phyloP scores from a whole-genome alignment of 345 rosid genomes.

The Populus tremula region DNA sequence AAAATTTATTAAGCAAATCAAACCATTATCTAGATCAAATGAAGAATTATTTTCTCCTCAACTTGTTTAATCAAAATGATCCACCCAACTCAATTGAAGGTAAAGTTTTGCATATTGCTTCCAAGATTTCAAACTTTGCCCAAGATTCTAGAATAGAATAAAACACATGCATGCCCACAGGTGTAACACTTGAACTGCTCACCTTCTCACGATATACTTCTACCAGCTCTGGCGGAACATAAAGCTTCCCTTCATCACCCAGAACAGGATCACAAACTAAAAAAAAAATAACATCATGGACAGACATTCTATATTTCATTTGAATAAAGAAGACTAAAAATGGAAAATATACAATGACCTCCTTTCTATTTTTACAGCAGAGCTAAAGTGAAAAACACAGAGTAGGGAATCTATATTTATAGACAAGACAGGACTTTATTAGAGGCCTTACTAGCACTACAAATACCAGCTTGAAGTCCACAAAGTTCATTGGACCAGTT shows the following conservation, averaged over 20 bases:
- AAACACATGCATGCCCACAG: neutral
- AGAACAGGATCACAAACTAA: constrained; percentile 98
- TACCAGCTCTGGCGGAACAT: constrained; percentile 81
- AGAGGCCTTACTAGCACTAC: neutral
- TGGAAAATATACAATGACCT: neutral
- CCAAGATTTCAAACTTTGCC: too few relatives aligned
- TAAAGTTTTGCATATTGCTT: too few relatives aligned
- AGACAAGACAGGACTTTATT: neutral
- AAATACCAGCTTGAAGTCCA: neutral
- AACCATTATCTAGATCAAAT: neutral
- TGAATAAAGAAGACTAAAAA: neutral
- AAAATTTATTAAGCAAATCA: neutral
- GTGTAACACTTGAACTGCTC: constrained; percentile 16
- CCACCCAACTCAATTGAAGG: neutral
- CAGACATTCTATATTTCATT: neutral
- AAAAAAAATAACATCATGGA: constrained; percentile 25
- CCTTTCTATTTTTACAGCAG: neutral
- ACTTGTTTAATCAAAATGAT: constrained; percentile 1
- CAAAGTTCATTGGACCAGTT: neutral
- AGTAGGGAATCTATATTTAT: neutral
- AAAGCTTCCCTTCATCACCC: constrained; percentile 99
- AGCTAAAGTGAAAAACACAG: neutral
- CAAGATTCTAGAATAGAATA: neutral
- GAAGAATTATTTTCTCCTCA: neutral
- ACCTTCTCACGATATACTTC: constrained; percentile 90